Percentiles rank a stretch among this genome's conserved stretches.
Evolutionary conservation across 768 basidiomycete species (phyloP).

Genomic region (Calocera cornea): DNA sequence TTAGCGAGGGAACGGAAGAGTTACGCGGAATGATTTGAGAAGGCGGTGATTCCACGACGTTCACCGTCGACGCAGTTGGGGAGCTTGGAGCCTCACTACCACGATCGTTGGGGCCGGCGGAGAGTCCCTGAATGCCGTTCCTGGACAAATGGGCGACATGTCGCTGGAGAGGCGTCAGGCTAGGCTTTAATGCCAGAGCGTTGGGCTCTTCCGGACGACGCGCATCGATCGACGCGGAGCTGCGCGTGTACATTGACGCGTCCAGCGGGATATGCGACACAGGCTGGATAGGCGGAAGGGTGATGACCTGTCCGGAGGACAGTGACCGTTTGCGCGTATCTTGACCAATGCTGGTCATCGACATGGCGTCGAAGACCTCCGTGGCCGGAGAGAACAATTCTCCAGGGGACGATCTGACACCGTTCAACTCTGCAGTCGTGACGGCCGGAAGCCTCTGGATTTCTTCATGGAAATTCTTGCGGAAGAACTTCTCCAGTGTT

Average conservation of each 20-base stretch:
- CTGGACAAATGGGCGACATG: constrained; percentile 69
- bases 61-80: constrained; percentile 10
- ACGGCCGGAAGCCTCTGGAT: constrained; percentile 58
- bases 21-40: background rate
- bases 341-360: background rate
- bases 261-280: background rate
- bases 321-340: constrained; percentile 28
- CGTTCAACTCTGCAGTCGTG: constrained; percentile 32
- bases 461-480: constrained; percentile 72
- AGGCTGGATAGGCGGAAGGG: background rate
- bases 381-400: constrained; percentile 30
- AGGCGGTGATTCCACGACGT: background rate
- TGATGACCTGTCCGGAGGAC: background rate
- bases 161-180: constrained; percentile 48
- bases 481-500: constrained; percentile 74
- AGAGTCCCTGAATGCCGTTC: constrained; percentile 70
- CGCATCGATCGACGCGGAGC: background rate
- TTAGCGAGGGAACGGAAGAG: background rate
- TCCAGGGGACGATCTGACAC: background rate
- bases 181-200: background rate
- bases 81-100: constrained; percentile 5
- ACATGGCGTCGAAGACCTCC: constrained; percentile 31
- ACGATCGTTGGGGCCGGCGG: constrained; percentile 56
- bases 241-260: constrained; percentile 3
- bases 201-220: background rate